Evolutionary conservation across 2,329 filamentous ascomycete genomes (phyloP), one percentile per base, ranked within the genome.

Genomic region (Epicoccum sorghinum): DNA sequence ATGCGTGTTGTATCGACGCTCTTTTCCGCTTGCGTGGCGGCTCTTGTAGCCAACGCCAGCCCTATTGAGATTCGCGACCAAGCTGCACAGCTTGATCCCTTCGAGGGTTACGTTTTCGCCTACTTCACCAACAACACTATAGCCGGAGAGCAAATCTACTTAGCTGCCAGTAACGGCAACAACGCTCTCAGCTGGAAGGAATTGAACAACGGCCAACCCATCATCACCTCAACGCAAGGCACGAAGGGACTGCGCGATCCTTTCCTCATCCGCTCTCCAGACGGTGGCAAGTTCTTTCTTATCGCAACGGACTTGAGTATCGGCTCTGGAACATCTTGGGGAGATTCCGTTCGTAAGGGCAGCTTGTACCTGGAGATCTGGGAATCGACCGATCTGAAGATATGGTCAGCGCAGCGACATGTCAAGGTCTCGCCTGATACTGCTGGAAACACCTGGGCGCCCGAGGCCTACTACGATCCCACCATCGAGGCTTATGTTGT

Each of bases 371-470:
- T 83, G 2, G 79, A 83, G 55, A 71, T 83, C 4, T 84, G 82
- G 82, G 80, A 83, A 60, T 81, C 80, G 0, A 69, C 69, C 13
- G 80, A 83, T 51, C 73, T 83, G 1, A 70, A 78, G 23, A 79
- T 65, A n/a, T 83, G 81, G 81, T 80, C 79, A 1, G 72, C 68
- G 18, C 81, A 83, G 52, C 76, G 81, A 13, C 80, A 82, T 22
- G 69, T 82, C 22, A 71, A 76, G 5, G 79, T 83, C 0, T 81
- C 80, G 0, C 80, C 81, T 0, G 57, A 73, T 1, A 79, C 74
- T 0, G 81, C 80, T 0, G 82, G 81, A 3, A 84, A 82, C 44
- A 83, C 82, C 0, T 83, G 81, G 80, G 81, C 81, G 0, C 80
- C 80, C 0, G 80, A 83, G 39, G 80, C 81, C 0, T 82, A 79